Conservation (phyloP, 208 protist genomes). For the Trypanosoma cruzi region DNA sequence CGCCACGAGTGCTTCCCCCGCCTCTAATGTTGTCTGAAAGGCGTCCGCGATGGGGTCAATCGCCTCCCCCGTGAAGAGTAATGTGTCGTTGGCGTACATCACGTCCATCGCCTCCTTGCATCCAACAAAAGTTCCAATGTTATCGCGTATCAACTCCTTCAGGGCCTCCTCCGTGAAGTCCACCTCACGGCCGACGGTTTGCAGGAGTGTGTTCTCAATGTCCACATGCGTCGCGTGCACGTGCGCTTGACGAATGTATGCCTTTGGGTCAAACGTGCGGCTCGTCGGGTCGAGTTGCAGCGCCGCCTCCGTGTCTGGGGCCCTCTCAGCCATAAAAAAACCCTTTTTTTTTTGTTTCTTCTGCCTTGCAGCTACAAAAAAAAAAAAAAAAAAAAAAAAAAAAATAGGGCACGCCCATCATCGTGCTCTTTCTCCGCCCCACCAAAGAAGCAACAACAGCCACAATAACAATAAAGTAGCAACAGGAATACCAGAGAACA, state of each 20-base stretch:
- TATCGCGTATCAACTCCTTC: slow-evolving; percentile 81
- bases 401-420: not conserved
- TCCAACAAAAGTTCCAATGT: slow-evolving; percentile 84
- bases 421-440: not conserved
- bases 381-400: not conserved
- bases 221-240: slow-evolving; percentile 43
- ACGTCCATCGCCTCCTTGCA: slow-evolving; percentile 81
- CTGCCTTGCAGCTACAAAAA: not conserved
- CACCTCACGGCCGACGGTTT: slow-evolving; percentile 36
- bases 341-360: not conserved
- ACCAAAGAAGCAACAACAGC: too few species aligned
- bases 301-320: not conserved
- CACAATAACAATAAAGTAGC: too few species aligned
- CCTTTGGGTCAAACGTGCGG: slow-evolving; percentile 68
- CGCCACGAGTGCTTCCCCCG: slow-evolving; percentile 54
- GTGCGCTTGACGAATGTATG: slow-evolving; percentile 59
- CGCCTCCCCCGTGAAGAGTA: slow-evolving; percentile 84
- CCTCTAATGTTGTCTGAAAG: slow-evolving; percentile 48
- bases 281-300: slow-evolving; percentile 66
- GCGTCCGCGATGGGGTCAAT: slow-evolving; percentile 57
- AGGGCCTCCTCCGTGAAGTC: slow-evolving; percentile 55
- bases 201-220: slow-evolving; percentile 55
- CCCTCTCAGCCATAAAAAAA: not conserved
- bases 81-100: slow-evolving; percentile 68
- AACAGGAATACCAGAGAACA: too few species aligned